Evolutionary conservation across 305 asterid genomes (phyloP), one percentile per base, ranked within the genome.

Genomic region (Rubia occidens): DNA sequence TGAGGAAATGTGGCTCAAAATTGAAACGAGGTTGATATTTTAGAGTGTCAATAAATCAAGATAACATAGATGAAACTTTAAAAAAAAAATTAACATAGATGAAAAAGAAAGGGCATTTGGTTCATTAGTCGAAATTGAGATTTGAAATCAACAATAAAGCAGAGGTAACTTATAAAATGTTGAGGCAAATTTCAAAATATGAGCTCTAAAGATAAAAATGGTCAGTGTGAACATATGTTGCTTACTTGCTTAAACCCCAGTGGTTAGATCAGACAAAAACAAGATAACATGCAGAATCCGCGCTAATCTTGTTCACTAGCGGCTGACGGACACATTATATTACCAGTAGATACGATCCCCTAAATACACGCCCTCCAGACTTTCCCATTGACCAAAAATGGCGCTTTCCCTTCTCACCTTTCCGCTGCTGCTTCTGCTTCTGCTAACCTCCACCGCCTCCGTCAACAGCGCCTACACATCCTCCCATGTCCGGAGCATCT

Each of bases 401-500:
- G 15, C n/a, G 24, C 24, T 53, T n/a, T 53, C 24, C 58, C 58
- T 6, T 6, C 58, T 53, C 58, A 6, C 73, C 47, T 69, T 72
- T 11, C 59, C 75, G 49, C 69, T 60, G 37, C 11, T 79, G n/a
- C 69, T 60, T 37, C 11, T 79, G n/a, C 45, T 79, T 11, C 60
- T 78, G 51, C 61, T 68, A 11, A 58, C 73, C 45, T 32, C 44
- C 56, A 51, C 71, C 60, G 26, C 47, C n/a, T 42, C 62, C 49
- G 77, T 72, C 1, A 51, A 26, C 67, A 44, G 60, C 39, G 42
- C 13, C 18, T 47, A 64, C 56, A 35, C 60, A 20, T 42, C 66
- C 37, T 71, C 73, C 26, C 58, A 14, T 6, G 72, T 73, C 20
- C 71, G 54, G 26, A 76, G 60, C 65, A 74, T 84, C 47, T 81